phyloP scores from a whole-genome alignment of 306 rosid genomes.

The Ammopiptanthus mongolicus region DNA sequence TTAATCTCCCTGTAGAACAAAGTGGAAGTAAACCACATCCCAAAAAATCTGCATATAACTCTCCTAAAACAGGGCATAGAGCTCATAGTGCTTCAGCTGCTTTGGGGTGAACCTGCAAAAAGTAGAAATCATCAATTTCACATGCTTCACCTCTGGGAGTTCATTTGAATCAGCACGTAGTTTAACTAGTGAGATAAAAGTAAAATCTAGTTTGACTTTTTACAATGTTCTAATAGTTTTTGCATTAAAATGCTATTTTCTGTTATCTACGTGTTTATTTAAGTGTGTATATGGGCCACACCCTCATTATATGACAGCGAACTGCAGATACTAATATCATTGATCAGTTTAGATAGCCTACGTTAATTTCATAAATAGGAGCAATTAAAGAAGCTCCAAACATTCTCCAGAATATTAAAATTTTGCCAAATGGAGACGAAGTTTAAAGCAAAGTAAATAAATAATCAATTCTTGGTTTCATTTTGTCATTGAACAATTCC shows the following conservation, averaged over 20 bases:
- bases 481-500: not conserved
- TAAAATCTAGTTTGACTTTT: not conserved
- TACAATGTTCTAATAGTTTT: not conserved
- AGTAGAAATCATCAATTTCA: constrained; percentile 12
- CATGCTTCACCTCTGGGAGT: not conserved
- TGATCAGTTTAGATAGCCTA: not conserved
- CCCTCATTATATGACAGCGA: not conserved
- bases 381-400: not conserved
- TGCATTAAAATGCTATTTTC: not conserved
- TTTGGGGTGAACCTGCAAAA: constrained; percentile 15
- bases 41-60: not conserved
- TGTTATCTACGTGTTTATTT: not conserved
- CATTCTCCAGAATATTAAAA: not conserved
- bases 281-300: not conserved
- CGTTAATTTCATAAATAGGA: not conserved
- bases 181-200: constrained; percentile 4
- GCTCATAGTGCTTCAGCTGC: constrained; percentile 17
- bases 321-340: not conserved
- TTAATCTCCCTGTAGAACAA: constrained; percentile 6
- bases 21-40: not conserved
- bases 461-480: not conserved
- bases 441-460: not conserved
- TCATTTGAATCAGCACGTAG: not conserved
- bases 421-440: not conserved
- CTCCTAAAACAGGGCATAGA: constrained; percentile 7